Evolutionary conservation across 495 filamentous ascomycete species (phyloP).

Genomic region (Tuber microsphaerosporum): DNA sequence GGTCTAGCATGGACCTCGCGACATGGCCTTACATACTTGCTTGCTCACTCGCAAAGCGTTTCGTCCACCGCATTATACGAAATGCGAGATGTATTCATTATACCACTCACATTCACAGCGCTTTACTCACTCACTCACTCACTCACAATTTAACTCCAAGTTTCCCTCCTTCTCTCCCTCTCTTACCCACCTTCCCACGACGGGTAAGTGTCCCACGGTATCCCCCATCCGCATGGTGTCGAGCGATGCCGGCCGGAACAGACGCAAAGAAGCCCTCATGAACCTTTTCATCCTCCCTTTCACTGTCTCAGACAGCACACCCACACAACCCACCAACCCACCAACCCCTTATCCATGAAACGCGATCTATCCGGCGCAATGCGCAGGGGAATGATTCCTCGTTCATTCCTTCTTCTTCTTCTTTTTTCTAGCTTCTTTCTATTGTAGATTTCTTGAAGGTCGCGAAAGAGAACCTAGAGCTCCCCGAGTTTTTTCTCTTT

Average conservation of each 20-base stretch:
- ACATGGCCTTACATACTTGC: not conserved
- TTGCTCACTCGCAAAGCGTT: not conserved
- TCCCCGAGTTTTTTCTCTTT: not conserved
- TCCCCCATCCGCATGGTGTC: not conserved
- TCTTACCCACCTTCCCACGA: not conserved
- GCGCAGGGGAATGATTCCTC: not conserved
- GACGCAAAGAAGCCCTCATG: not conserved
- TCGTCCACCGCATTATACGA: not conserved
- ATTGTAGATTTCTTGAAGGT: not conserved
- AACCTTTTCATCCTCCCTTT: not conserved
- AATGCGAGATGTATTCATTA: not conserved
- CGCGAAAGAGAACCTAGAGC: not conserved
- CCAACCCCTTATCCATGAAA: not conserved
- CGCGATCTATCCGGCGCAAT: not conserved
- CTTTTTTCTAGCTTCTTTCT: not conserved
- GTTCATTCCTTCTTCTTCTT: not conserved
- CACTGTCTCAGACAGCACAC: not conserved
- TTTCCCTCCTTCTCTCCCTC: not conserved
- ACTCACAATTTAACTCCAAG: not conserved
- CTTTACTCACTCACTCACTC: not conserved
- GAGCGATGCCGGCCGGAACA: not conserved
- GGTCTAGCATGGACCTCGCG: not conserved
- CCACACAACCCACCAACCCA: not conserved
- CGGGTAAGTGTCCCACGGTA: not conserved
- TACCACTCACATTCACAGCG: not conserved